phyloP scores from a whole-genome alignment of 1,139 yeast genomes.

The Schwanniomyces etchellsii region DNA sequence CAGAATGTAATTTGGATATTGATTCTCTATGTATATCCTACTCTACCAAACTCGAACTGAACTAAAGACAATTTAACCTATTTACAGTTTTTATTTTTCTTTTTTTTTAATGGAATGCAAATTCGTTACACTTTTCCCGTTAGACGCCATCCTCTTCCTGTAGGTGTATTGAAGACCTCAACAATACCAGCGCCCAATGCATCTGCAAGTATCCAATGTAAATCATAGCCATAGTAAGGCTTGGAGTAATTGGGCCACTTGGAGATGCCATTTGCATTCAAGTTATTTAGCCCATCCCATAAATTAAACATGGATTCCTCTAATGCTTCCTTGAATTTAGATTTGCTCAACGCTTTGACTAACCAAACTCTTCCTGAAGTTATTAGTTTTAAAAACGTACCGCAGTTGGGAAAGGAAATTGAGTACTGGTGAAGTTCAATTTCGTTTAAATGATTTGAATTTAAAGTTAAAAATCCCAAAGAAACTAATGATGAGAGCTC shows the following conservation, averaged over 20 bases:
- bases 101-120: slow-evolving; percentile 1
- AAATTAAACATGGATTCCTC: slow-evolving; percentile 44
- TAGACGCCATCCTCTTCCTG: slow-evolving; percentile 64
- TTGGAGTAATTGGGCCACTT: slow-evolving; percentile 44
- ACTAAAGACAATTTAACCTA: too few species aligned
- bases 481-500: slow-evolving; percentile 32
- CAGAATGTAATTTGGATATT: slow-evolving; percentile 1
- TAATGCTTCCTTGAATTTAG: slow-evolving; percentile 47
- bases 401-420: slow-evolving; percentile 60
- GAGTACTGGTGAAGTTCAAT: slow-evolving; percentile 39
- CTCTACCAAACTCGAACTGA: too few species aligned
- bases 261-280: slow-evolving; percentile 16
- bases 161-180: slow-evolving; percentile 65
- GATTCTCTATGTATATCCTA: background rate
- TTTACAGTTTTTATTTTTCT: slow-evolving; percentile 1
- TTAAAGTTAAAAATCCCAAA: slow-evolving; percentile 52
- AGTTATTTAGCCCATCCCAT: slow-evolving; percentile 37
- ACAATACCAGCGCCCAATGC: slow-evolving; percentile 64
- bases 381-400: slow-evolving; percentile 46
- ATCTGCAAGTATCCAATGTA: slow-evolving; percentile 62
- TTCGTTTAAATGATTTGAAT: slow-evolving; percentile 45
- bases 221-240: slow-evolving; percentile 54
- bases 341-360: slow-evolving; percentile 35
- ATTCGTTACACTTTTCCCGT: slow-evolving; percentile 46
- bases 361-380: slow-evolving; percentile 46